phyloP scores from a whole-genome alignment of 345 rosid genomes.

The Brassica napus region DNA sequence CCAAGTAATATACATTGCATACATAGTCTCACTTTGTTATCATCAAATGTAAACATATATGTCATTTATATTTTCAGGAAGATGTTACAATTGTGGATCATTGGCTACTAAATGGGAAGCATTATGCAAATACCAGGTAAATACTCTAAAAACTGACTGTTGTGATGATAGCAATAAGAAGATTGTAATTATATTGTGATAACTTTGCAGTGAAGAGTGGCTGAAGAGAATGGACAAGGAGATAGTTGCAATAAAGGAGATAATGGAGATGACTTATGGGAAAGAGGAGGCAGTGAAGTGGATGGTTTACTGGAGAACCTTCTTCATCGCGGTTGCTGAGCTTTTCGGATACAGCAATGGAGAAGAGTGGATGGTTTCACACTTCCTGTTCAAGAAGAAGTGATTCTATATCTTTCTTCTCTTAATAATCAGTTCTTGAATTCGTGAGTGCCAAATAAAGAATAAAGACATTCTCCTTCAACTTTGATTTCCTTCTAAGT shows the following conservation, averaged over 20 bases:
- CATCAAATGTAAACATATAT: not conserved
- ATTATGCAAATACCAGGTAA: conserved; percentile 80
- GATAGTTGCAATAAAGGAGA: conserved; percentile 49
- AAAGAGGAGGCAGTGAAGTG: conserved; percentile 77
- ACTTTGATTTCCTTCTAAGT: too few species aligned
- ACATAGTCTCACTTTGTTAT: not conserved
- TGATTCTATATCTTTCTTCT: conserved; percentile 29
- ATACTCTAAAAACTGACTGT: not conserved
- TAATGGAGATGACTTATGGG: conserved; percentile 81
- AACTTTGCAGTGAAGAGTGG: conserved; percentile 71
- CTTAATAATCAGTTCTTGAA: not conserved
- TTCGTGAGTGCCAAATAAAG: not conserved
- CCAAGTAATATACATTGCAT: conserved; percentile 52
- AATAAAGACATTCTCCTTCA: not conserved
- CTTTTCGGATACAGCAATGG: conserved; percentile 83
- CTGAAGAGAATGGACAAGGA: conserved; percentile 81
- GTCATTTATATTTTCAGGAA: conserved; percentile 45
- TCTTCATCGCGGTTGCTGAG: conserved; percentile 83
- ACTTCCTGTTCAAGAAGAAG: conserved; percentile 75
- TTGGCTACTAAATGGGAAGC: conserved; percentile 86
- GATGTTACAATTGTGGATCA: conserved; percentile 68
- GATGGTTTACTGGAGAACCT: conserved; percentile 87
- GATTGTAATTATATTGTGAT: not conserved
- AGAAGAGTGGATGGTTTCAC: conserved; percentile 88
- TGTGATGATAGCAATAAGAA: not conserved